Evolutionary conservation across 805 yeast species (phyloP).

Genomic region (Millerozyma miso): DNA sequence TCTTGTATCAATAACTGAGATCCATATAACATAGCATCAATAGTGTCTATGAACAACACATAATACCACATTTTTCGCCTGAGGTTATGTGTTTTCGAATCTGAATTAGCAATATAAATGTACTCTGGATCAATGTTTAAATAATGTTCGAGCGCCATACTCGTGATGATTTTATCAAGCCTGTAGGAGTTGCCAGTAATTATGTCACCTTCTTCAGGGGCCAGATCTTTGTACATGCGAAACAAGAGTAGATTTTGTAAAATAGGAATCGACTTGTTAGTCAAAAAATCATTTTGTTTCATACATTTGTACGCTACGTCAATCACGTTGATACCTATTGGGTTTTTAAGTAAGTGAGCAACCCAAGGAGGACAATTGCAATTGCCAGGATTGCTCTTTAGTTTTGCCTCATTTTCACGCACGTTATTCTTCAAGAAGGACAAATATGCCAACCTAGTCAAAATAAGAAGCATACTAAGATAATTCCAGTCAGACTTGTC

Average conservation of each 20-base stretch:
- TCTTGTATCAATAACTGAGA: not conserved
- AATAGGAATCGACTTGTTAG: constrained; percentile 16
- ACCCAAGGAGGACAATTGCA: too few relatives aligned
- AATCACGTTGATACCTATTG: constrained; percentile 11
- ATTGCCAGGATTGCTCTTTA: too few relatives aligned
- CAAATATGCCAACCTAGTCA: too few relatives aligned
- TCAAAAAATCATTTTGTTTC: constrained; percentile 39
- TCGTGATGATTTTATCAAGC: constrained; percentile 19
- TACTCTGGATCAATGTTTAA: constrained; percentile 41
- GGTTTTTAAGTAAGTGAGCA: too few relatives aligned
- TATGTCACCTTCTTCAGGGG: constrained; percentile 43
- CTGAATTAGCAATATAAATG: not conserved
- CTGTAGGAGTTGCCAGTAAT: not conserved
- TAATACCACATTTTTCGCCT: constrained; percentile 4
- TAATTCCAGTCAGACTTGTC: too few relatives aligned
- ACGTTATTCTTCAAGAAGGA: too few relatives aligned
- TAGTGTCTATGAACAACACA: constrained; percentile 1
- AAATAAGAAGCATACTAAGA: too few relatives aligned
- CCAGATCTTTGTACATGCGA: constrained; percentile 48
- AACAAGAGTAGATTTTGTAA: constrained; percentile 60
- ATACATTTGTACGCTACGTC: constrained; percentile 40
- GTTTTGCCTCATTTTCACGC: too few relatives aligned
- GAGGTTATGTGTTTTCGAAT: not conserved
- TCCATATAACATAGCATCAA: constrained; percentile 3
- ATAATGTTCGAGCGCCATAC: too few relatives aligned